Percentiles rank a stretch among this genome's conserved stretches.
Conservation (phyloP, 2,329 filamentous ascomycete genomes). For the Penicillium sp. region DNA sequence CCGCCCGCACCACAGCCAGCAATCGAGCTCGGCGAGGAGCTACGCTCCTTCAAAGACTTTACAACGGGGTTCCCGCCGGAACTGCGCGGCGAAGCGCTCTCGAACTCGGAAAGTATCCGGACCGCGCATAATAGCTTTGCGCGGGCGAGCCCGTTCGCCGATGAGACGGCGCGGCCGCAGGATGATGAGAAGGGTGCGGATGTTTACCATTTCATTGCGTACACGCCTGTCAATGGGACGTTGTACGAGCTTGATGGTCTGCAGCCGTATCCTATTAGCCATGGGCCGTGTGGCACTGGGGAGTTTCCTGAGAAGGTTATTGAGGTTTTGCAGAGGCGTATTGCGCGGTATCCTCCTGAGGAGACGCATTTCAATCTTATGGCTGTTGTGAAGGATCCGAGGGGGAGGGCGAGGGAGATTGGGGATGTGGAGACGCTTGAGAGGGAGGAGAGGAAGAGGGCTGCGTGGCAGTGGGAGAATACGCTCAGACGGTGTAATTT, state of each 20-base stretch:
- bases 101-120: constrained; percentile 62
- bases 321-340: constrained; percentile 73
- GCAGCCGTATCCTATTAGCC: constrained; percentile 82
- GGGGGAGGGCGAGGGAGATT: constrained; percentile 66
- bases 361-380: constrained; percentile 96
- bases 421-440: constrained; percentile 71
- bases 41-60: constrained; percentile 78
- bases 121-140: constrained; percentile 86
- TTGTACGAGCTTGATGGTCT: constrained; percentile 94
- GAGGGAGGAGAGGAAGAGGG: constrained; percentile 72
- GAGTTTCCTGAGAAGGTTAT: constrained; percentile 74
- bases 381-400: constrained; percentile 78
- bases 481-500: constrained; percentile 87
- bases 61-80: constrained; percentile 73
- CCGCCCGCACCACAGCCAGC: constrained; percentile 20
- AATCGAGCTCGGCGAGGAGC: constrained; percentile 62
- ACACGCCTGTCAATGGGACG: constrained; percentile 67
- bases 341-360: constrained; percentile 70
- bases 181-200: constrained; percentile 63
- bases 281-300: constrained; percentile 62
- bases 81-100: constrained; percentile 61
- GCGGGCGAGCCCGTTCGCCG: constrained; percentile 76
- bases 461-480: constrained; percentile 91
- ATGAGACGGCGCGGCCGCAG: constrained; percentile 69
- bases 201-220: constrained; percentile 95